Base-by-base conservation (phyloP, 345 rosid genomes). In the Litchi chinensis region DNA sequence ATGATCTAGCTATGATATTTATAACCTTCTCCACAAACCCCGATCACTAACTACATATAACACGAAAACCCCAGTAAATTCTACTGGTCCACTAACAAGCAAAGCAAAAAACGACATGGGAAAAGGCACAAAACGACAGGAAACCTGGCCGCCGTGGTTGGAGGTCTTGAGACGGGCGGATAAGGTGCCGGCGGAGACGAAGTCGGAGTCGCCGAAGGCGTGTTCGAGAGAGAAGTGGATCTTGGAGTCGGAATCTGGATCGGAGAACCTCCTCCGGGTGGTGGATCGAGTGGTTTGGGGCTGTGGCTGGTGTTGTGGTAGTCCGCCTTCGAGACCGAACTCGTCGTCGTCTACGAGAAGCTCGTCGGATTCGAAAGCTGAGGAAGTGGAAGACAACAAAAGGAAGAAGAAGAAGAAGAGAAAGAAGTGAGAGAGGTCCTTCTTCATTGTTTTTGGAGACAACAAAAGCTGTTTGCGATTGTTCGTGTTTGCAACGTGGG, bases 151-250 rank as follows among this genome's bases (percentile, higher is more conserved):
- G 2, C 99, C 98, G 66, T 91, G 95, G 73, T 80, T 88, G 88
- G 90, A 89, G 63, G 95, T 87, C 87, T 88, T 96, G 82, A 96
- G 92, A 76, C 98, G 98, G 70, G 97, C 99, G 39, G 98, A 89
- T 88, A 96, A 96, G 80, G 90, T 86, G 62, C 97, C 98, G 19
- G 97, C 97, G 19, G 92, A 87, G 50, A 85, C 78, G 85, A 96
- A 94, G 84, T 87, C 93, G 63, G 97, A 90, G 75, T 94, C 97
- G 0, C 97, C 97, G 40, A 96, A 94, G 62, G 99, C 95, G 79
- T 96, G 99, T 21, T 96, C 94, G 48, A 96, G 92, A 22, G 93
- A 65, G 80, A 96, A 94, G 69, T 93, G 98, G 93, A 96, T 85
- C 91, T 96, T 96, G 13, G 98, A 94, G 71, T 96, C 98, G 28